These are phyloP conservation scores for Westerdykella aurantiaca DNA, from an alignment of 2,329 filamentous ascomycete species.

Conservation along the genomic window DNA sequence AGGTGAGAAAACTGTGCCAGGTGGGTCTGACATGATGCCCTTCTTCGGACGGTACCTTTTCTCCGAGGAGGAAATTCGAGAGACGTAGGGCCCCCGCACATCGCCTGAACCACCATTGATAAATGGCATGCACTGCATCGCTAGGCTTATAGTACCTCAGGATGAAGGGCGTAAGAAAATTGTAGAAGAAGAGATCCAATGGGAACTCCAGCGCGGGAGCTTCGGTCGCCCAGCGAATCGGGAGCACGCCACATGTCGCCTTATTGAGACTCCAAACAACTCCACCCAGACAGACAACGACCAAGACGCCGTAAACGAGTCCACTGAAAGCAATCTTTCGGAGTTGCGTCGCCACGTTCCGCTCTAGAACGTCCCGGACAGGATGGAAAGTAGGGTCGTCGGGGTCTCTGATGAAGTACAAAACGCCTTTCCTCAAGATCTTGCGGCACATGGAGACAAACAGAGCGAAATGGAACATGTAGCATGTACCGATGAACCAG, in stretches of 20 bases:
- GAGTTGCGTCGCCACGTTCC: conserved; percentile 85
- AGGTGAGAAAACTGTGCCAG: conserved; percentile 54
- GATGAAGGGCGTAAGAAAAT: conserved; percentile 86
- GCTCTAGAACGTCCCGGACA: conserved; percentile 90
- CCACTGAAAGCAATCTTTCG: conserved; percentile 96
- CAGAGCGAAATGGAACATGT: conserved; percentile 99
- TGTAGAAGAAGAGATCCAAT: conserved; percentile 90
- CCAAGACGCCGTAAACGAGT: conserved; percentile 87
- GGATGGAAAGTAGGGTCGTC: conserved; percentile 98
- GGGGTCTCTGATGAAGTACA: conserved; percentile 97
- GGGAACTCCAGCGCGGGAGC: conserved; percentile 92
- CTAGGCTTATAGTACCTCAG: conserved; percentile 80
- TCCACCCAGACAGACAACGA: conserved; percentile 87
- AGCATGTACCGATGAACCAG: conserved; percentile 97
- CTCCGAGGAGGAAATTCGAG: conserved; percentile 89
- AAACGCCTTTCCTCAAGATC: conserved; percentile 88
- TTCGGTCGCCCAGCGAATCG: conserved; percentile 88
- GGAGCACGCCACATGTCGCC: conserved; percentile 65
- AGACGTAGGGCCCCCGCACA: conserved; percentile 76
- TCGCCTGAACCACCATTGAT: conserved; percentile 91
- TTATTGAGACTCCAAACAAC: conserved; percentile 87
- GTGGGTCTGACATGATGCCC: conserved; percentile 58
- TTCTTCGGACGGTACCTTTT: conserved; percentile 76
- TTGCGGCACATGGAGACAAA: conserved; percentile 99
- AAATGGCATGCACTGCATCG: conserved; percentile 76